Evolutionary conservation across 805 yeast genomes (phyloP).

Genomic region (Hanseniaspora singularis): DNA sequence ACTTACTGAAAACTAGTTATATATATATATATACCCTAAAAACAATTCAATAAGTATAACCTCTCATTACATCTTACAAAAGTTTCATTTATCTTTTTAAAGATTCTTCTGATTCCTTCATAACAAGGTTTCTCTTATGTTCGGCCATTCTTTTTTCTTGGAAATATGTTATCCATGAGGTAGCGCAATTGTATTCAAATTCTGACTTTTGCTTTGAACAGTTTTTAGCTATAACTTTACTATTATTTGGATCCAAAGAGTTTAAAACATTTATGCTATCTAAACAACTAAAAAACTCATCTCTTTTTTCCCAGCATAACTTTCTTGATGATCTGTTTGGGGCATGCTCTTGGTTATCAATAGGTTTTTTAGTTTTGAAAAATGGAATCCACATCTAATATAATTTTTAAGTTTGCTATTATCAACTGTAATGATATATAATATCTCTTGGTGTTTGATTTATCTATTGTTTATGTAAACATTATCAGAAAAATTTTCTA

Average conservation of each 20-base stretch:
- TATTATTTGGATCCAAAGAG: constrained; percentile 47
- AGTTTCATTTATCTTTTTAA: not conserved
- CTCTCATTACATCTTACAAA: too few species aligned
- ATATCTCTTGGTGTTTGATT: too few species aligned
- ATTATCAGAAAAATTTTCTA: too few species aligned
- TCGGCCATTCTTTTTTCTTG: constrained; percentile 81
- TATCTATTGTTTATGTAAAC: too few species aligned
- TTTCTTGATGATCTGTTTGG: constrained; percentile 59
- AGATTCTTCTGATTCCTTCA: constrained; percentile 52
- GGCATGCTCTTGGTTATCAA: constrained; percentile 24
- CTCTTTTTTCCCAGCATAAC: constrained; percentile 86
- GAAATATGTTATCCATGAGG: constrained; percentile 81
- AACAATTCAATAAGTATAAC: too few species aligned
- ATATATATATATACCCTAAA: too few species aligned
- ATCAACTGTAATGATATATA: too few species aligned
- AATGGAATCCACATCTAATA: constrained; percentile 14
- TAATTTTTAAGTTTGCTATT: too few species aligned
- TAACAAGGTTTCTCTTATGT: constrained; percentile 51
- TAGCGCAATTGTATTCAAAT: constrained; percentile 66
- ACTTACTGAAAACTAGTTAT: too few species aligned
- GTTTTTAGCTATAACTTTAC: constrained; percentile 36
- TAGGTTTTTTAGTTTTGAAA: constrained; percentile 9
- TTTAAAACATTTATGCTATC: constrained; percentile 55
- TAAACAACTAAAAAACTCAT: constrained; percentile 61
- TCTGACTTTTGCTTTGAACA: constrained; percentile 49